These are phyloP conservation scores for Scytalidium sp. DNA, from an alignment of 2,329 filamentous ascomycete species.

Conservation along the genomic window DNA sequence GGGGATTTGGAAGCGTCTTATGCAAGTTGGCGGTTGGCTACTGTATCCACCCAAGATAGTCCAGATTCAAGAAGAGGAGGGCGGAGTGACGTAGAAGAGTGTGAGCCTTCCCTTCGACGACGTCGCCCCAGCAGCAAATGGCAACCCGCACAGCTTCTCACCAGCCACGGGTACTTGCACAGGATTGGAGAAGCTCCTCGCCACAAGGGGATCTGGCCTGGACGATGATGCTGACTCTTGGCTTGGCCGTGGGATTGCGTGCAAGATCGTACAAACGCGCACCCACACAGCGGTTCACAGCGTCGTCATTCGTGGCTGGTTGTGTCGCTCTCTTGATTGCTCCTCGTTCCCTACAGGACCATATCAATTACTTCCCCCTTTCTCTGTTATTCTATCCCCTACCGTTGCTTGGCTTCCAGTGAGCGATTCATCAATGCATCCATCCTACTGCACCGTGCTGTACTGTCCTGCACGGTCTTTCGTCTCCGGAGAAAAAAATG, in stretches of 20 bases:
- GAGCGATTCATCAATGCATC: too few relatives aligned
- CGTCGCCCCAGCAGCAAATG: not conserved
- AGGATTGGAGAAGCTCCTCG: not conserved
- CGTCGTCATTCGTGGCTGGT: too few relatives aligned
- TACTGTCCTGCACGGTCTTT: too few relatives aligned
- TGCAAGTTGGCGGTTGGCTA: not conserved
- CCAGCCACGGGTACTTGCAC: not conserved
- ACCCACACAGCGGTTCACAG: not conserved
- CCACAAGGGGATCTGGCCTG: not conserved
- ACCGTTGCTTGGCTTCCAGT: too few relatives aligned
- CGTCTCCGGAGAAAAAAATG: too few relatives aligned
- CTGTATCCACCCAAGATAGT: not conserved
- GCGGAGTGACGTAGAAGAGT: not conserved
- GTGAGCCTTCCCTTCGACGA: not conserved
- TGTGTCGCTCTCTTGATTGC: too few relatives aligned
- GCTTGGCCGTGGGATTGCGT: not conserved
- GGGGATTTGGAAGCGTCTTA: not conserved
- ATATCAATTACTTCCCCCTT: too few relatives aligned
- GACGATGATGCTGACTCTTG: not conserved
- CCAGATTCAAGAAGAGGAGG: not conserved
- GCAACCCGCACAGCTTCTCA: not conserved
- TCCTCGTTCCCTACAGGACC: too few relatives aligned
- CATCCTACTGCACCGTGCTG: too few relatives aligned
- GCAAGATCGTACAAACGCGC: too few relatives aligned
- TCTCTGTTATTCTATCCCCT: too few relatives aligned